Base-by-base conservation (phyloP, 345 rosid genomes). In the Eucalyptus cloeziana region DNA sequence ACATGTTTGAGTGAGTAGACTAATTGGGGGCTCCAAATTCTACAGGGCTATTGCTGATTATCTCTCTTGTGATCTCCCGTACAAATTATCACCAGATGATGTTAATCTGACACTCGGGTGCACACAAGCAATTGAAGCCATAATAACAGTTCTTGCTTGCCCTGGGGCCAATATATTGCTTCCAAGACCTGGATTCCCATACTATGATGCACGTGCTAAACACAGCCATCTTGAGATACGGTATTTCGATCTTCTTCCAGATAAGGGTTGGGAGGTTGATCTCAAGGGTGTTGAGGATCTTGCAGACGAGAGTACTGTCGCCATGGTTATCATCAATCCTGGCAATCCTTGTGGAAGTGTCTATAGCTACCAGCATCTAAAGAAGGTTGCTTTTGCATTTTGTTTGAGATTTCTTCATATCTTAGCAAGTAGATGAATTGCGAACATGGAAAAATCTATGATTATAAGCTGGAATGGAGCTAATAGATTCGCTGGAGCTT, bases 271-370 rank as follows among this genome's bases (percentile, higher is more conserved):
- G 97, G 95, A 93, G 85, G 94, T 95, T 88, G 98, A 96, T 92
- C 93, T 95, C 33, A 91, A 92, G 58, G 91, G 92, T 52, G 90
- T 96, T 37, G 94, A 95, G 92, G 90, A 95, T 69, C 94, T 93
- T 86, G 94, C 95, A 9, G 97, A 96, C 22, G 92, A 94, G 62
- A 95, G 94, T 86, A 96, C 97, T 8, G 94, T 90, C 10, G 98
- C 96, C 17, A 92, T 96, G 92, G 95, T 95, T 69, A 88, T 96
- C 80, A 92, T 94, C 12, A 96, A 95, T 91, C 96, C 97, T 9
- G 93, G 96, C 15, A 95, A 94, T 89, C 95, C 98, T 21, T 93
- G 96, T 87, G 99, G 96, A 87, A 94, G 90, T 88, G 95, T 96
- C 88, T 96, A 90, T 91, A 90, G 94, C 87, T 86, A 90, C 56